Base-by-base conservation (phyloP, 2,329 filamentous ascomycete genomes). In the Magnaporthiopsis rhizophila region DNA sequence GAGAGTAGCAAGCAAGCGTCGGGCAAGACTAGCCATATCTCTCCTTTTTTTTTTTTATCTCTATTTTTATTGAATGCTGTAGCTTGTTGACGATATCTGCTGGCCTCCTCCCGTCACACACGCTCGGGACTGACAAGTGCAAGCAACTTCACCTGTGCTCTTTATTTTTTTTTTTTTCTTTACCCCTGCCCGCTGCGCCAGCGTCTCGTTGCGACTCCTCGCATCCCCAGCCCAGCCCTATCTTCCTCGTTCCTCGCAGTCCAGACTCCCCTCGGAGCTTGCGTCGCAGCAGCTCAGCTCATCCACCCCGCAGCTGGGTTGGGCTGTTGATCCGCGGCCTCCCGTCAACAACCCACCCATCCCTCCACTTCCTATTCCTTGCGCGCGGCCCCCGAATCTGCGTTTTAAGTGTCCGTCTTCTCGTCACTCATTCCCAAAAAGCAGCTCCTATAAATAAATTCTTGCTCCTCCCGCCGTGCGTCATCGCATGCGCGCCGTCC, bases 401-500 rank as follows among this genome's bases (percentile, higher is more conserved):
- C 24, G 57, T 26, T 7, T 26, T 18, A 7, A 58, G 24, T 58
- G 15, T 18, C 57, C 12, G 28, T 58, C 12, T 26, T 32, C 24
- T 28, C 15, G 15, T 58, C 57, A 28, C 60, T 18, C 26, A 24
- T n/a, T 21, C 34, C 26, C 36, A 45, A 26, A 26, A 36, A 7
- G 30, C 30, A 18, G 24, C 36, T n/a, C 60, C 60, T 62, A 62
- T 53, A n/a, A 62, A 53, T 50, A 62, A 62, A 62, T 45, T 53
- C 34, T n/a, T 28, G 28, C 60, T 62, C 24, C 24, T 62, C 36
- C 60, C 26, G 45, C n/a, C 21, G 36, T 63, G 50, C 58, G 53
- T 64, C 58, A 65, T 67, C 63, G 24, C 62, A 58, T 61, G 61
- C 62, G 61, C 56, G 28, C 58, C 59, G 56, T 36, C 24, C 28